These are phyloP conservation scores for Hyaloscypha bicolor DNA, from an alignment of 495 filamentous ascomycete genomes.

Conservation along the genomic window DNA sequence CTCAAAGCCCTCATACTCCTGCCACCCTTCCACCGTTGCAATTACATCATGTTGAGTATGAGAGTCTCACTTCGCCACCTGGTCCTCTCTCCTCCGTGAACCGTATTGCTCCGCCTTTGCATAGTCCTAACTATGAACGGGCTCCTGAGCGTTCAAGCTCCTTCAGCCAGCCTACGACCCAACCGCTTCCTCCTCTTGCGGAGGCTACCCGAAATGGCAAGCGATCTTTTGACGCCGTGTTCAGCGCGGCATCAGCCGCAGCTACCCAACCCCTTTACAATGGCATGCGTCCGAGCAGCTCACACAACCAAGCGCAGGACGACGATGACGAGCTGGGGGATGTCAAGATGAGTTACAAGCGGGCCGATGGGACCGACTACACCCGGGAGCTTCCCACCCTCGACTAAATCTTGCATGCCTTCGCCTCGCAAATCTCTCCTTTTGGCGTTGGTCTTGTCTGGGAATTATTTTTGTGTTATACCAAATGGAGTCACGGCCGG, in stretches of 20 bases:
- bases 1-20: neutral
- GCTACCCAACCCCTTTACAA: constrained; percentile 44
- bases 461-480: neutral
- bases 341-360: constrained; percentile 51
- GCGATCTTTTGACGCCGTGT: constrained; percentile 34
- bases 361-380: constrained; percentile 38
- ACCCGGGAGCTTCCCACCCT: constrained; percentile 6
- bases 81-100: constrained; percentile 12
- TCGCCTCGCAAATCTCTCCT: neutral
- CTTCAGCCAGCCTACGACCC: constrained; percentile 10
- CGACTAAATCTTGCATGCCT: neutral
- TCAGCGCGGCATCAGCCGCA: constrained; percentile 19
- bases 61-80: constrained; percentile 15
- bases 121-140: constrained; percentile 20
- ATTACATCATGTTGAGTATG: neutral
- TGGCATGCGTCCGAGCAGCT: constrained; percentile 52
- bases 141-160: constrained; percentile 7
- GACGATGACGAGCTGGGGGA: constrained; percentile 28
- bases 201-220: constrained; percentile 30
- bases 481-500: constrained; percentile 1
- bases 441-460: neutral
- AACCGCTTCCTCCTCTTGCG: constrained; percentile 9
- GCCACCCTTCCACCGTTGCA: constrained; percentile 11
- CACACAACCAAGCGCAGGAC: constrained; percentile 39
- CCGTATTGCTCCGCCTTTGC: constrained; percentile 16